Base-by-base conservation (phyloP, 345 rosid genomes). In the Lepidium didymum region DNA sequence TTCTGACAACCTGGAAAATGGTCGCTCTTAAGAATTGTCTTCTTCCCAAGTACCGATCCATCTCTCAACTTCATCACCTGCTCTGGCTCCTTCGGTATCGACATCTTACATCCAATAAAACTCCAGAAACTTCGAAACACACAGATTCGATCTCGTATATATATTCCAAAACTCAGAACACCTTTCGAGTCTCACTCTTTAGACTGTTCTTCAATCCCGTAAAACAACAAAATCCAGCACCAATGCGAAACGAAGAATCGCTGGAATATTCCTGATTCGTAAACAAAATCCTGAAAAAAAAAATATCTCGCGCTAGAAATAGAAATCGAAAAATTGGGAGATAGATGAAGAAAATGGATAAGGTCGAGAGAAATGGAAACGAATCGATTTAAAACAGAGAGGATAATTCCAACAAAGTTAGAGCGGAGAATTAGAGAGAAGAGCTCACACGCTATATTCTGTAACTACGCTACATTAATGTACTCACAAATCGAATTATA, bases 1-100 rank as follows among this genome's bases (percentile, higher is more conserved):
- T 93, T 93, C 46, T 90, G 98, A 67, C 98, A 93, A n/a, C 98
- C 97, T n/a, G 98, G 98, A 72, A 93, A 93, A 70, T 93, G 98
- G 81, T 93, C 98, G 75, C 96, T 87, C 81, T 93, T 93, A 43
- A 93, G 92, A 74, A 90, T 90, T 74, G 98, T 93, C 80, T 85
- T 87, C 87, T 87, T 93, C n/a, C 97, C 98, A 27, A 93, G 77
- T 34, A 93, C 98, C 35, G 98, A 93, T 76, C 97, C 98, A 56
- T 84, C 98, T 80, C 98, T 82, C 61, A 80, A 72, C 83, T 84
- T 93, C 96, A 93, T 86, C 59, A 93, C 97, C 84, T 78, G 85
- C 81, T 87, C 97, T 21, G 88, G 85, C 79, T 88, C 98, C 66
- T 90, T 93, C 21, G 87, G 85, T 61, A 84, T 80, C 86, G 96